These are phyloP conservation scores for Heterobasidion annosum DNA, from an alignment of 1,284 basidiomycete genomes.

Conservation along the genomic window DNA sequence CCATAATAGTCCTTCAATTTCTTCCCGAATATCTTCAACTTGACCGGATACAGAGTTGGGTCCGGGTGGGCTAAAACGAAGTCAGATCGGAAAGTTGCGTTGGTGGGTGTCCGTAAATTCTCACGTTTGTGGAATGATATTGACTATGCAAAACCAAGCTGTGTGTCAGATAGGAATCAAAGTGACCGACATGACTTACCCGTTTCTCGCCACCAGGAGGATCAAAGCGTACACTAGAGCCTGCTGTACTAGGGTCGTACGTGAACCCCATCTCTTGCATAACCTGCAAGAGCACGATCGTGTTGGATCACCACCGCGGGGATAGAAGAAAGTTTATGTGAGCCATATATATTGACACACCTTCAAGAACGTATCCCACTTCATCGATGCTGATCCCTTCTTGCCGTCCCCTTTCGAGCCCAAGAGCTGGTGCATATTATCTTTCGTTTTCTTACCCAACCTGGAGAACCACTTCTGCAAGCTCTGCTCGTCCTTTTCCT, in stretches of 20 bases:
- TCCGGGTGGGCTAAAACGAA: conserved; percentile 60
- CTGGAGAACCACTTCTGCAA: conserved; percentile 10
- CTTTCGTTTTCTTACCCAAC: conserved; percentile 40
- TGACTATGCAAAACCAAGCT: conserved; percentile 28
- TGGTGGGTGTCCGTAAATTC: conserved; percentile 14
- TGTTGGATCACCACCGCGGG: neutral
- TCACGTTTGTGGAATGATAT: conserved; percentile 71
- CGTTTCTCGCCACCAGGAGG: conserved; percentile 36
- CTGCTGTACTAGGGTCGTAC: conserved; percentile 65
- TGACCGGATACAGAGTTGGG: conserved; percentile 43
- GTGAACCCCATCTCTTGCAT: conserved; percentile 73
- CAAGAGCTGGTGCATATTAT: conserved; percentile 56
- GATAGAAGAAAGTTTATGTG: too few relatives aligned
- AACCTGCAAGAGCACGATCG: conserved; percentile 31
- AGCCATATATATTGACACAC: conserved; percentile 16
- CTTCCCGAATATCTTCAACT: conserved; percentile 46
- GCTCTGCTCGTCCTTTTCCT: conserved; percentile 23
- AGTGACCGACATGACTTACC: neutral
- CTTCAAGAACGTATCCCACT: conserved; percentile 63
- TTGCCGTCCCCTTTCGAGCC: conserved; percentile 46
- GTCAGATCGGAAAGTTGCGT: too few relatives aligned
- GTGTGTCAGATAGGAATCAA: neutral
- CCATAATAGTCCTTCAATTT: conserved; percentile 56
- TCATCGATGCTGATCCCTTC: conserved; percentile 49
- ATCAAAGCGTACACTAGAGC: conserved; percentile 75